Percentiles rank a stretch among this genome's conserved stretches.
Conservation (phyloP, 2,329 filamentous ascomycete genomes). For the Colletotrichum sansevieriae region DNA sequence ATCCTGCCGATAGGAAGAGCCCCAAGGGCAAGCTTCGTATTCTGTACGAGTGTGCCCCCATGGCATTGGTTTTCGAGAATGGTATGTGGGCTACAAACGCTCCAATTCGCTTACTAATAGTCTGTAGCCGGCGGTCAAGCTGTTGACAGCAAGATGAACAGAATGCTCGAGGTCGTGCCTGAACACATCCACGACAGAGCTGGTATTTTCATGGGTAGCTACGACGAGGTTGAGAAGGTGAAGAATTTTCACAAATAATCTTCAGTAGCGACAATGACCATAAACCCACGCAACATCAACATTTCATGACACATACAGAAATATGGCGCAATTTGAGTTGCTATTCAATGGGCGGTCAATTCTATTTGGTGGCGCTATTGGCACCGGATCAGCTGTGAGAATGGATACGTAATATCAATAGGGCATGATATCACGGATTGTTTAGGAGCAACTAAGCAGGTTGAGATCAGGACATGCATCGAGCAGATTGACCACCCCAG, state of each 20-base stretch:
- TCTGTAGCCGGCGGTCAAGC: slow-evolving; percentile 87
- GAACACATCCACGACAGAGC: slow-evolving; percentile 95
- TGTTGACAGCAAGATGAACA: slow-evolving; percentile 88
- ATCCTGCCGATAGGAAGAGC: slow-evolving; percentile 97
- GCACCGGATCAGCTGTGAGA: background rate
- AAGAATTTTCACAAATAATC: slow-evolving; percentile 79
- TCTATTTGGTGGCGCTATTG: slow-evolving; percentile 42
- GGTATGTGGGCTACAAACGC: slow-evolving; percentile 67
- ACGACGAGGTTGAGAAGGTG: slow-evolving; percentile 95
- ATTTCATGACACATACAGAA: slow-evolving; percentile 1
- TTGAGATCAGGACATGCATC: background rate
- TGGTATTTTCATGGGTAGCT: slow-evolving; percentile 96
- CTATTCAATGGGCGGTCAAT: slow-evolving; percentile 44
- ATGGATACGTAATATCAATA: background rate
- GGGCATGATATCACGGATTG: background rate
- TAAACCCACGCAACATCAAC: slow-evolving; percentile 6
- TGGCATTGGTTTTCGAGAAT: slow-evolving; percentile 99
- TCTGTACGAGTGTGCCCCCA: slow-evolving; percentile 97
- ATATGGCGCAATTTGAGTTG: slow-evolving; percentile 11
- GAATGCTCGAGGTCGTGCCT: slow-evolving; percentile 90
- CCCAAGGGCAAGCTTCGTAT: slow-evolving; percentile 98
- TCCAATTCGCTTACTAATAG: slow-evolving; percentile 43
- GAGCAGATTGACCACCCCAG: slow-evolving; percentile 1
- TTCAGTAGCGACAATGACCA: background rate
- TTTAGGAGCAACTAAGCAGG: no score